phyloP scores from a whole-genome alignment of 2,329 filamentous ascomycete genomes.

The Curvularia eragrostidis region DNA sequence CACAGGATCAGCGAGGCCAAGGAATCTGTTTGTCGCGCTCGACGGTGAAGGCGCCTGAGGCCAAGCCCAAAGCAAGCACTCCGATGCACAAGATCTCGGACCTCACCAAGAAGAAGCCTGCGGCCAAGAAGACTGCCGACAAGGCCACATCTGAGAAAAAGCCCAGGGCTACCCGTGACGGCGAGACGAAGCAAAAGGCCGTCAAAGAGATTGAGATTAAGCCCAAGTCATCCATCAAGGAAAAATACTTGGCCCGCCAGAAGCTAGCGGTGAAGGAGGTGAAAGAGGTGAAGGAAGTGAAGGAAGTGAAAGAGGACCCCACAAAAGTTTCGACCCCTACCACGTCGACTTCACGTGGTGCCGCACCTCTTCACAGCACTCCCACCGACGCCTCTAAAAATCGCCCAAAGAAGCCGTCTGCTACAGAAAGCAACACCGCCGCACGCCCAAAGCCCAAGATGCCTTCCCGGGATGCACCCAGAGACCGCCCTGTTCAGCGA shows the following conservation, averaged over 20 bases:
- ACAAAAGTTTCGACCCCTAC: slow-evolving; percentile 29
- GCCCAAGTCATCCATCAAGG: slow-evolving; percentile 37
- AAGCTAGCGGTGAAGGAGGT: slow-evolving; percentile 30
- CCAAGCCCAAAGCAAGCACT: slow-evolving; percentile 44
- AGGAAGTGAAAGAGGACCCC: slow-evolving; percentile 32
- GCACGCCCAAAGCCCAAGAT: slow-evolving; percentile 43
- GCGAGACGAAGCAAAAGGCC: slow-evolving; percentile 20
- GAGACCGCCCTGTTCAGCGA: slow-evolving; percentile 26
- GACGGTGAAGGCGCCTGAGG: slow-evolving; percentile 56
- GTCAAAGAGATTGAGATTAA: slow-evolving; percentile 25
- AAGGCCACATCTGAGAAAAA: slow-evolving; percentile 49
- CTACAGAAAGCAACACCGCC: slow-evolving; percentile 30
- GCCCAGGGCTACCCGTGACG: slow-evolving; percentile 18
- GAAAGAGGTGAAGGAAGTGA: slow-evolving; percentile 32
- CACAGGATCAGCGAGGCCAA: slow-evolving; percentile 66
- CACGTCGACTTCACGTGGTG: slow-evolving; percentile 25
- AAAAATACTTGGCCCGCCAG: slow-evolving; percentile 30
- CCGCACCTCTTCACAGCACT: slow-evolving; percentile 28
- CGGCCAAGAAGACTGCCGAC: slow-evolving; percentile 52
- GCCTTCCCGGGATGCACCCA: slow-evolving; percentile 32
- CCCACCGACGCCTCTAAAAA: slow-evolving; percentile 36
- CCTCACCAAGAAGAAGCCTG: slow-evolving; percentile 54
- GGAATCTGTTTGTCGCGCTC: slow-evolving; percentile 67
- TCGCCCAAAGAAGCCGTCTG: slow-evolving; percentile 38
- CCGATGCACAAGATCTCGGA: slow-evolving; percentile 49